Evolutionary conservation across 2,329 filamentous ascomycete species (phyloP).

Genomic region (Cladobotryum protrusum): DNA sequence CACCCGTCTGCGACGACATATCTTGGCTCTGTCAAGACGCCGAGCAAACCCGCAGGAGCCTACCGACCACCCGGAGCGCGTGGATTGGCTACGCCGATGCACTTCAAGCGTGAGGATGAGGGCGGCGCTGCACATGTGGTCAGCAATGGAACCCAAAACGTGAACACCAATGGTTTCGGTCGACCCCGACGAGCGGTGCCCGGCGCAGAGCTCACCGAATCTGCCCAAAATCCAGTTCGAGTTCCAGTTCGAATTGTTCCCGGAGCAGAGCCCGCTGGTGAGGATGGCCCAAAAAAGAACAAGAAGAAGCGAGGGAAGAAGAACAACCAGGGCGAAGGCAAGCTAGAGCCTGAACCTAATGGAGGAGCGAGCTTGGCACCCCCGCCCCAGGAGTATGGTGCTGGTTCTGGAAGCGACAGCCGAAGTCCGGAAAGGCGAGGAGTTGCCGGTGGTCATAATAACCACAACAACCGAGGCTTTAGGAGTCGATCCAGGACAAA

Average conservation of each 20-base stretch:
- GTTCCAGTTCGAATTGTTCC: slow-evolving; percentile 61
- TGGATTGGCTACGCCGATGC: slow-evolving; percentile 78
- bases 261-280: slow-evolving; percentile 55
- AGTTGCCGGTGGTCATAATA: slow-evolving; percentile 25
- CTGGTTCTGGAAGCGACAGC: slow-evolving; percentile 43
- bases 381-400: slow-evolving; percentile 33
- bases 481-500: slow-evolving; percentile 53
- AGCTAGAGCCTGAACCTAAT: slow-evolving; percentile 39
- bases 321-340: slow-evolving; percentile 69
- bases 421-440: slow-evolving; percentile 63
- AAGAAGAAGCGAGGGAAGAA: slow-evolving; percentile 98
- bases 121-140: slow-evolving; percentile 81
- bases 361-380: slow-evolving; percentile 43
- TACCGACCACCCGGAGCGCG: slow-evolving; percentile 93
- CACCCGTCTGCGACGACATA: slow-evolving; percentile 80
- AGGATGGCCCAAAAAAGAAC: slow-evolving; percentile 84
- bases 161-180: slow-evolving; percentile 74
- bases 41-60: slow-evolving; percentile 93
- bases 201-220: slow-evolving; percentile 69
- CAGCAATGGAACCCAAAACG: slow-evolving; percentile 69
- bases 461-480: slow-evolving; percentile 37
- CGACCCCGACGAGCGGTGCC: slow-evolving; percentile 71
- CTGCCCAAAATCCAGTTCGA: slow-evolving; percentile 61
- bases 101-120: slow-evolving; percentile 97
- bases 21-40: slow-evolving; percentile 81